A percentile compares a stretch with the other conserved stretches of the same genome.
Evolutionary conservation across 2,329 filamentous ascomycete species (phyloP).

Genomic region (Cladosporium sp.): DNA sequence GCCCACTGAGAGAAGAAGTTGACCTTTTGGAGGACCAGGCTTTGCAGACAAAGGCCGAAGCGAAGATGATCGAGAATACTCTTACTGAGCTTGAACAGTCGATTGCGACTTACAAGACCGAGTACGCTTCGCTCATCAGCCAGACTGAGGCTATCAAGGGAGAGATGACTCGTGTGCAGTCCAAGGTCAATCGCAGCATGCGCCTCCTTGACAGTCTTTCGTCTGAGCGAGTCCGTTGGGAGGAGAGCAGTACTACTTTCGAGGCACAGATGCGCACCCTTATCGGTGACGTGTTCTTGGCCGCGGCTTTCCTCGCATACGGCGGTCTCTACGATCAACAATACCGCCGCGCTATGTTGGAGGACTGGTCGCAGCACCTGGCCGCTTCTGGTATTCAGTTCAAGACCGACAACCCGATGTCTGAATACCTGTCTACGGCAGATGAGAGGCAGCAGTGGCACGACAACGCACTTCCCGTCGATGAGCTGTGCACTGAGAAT

Average conservation of each 20-base stretch:
- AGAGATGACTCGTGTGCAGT: conserved; percentile 94
- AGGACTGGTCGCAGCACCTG: conserved; percentile 94
- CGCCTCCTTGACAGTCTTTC: conserved; percentile 90
- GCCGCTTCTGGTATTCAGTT: conserved; percentile 87
- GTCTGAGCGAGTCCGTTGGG: conserved; percentile 89
- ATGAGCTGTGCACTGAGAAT: conserved; percentile 97
- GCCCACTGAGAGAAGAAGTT: conserved; percentile 87
- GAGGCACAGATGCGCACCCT: conserved; percentile 96
- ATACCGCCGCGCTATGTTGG: conserved; percentile 95
- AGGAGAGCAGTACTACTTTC: conserved; percentile 95
- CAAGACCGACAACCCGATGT: conserved; percentile 90
- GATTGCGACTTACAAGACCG: conserved; percentile 90
- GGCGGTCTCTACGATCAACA: conserved; percentile 96
- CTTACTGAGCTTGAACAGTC: conserved; percentile 80
- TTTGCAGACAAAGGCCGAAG: conserved; percentile 87
- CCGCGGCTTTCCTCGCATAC: conserved; percentile 96
- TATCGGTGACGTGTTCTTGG: conserved; percentile 90
- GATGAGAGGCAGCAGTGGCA: conserved; percentile 96
- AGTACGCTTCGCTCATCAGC: conserved; percentile 93
- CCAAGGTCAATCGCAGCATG: conserved; percentile 96
- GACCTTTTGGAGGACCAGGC: conserved; percentile 80
- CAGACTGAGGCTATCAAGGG: conserved; percentile 96
- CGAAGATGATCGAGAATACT: conserved; percentile 83
- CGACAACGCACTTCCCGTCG: conserved; percentile 85
- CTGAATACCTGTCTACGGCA: conserved; percentile 92